Evolutionary conservation across 2,329 filamentous ascomycete species (phyloP).

Genomic region (Aspergillus carbonarius): DNA sequence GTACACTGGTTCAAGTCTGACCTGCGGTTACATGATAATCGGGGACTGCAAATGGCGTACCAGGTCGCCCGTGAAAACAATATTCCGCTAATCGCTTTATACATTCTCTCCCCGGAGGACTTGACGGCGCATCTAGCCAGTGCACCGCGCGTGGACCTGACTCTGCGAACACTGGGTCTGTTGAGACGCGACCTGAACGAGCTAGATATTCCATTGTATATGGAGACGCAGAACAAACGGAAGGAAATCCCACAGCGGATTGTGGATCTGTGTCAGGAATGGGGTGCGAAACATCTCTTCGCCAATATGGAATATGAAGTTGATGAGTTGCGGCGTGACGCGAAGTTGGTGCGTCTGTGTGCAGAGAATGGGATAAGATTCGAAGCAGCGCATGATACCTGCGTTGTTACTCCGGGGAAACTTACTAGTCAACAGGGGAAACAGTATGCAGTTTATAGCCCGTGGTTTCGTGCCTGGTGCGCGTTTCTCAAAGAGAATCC

Average conservation of each 20-base stretch:
- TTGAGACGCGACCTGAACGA: conserved; percentile 66
- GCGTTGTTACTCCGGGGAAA: conserved; percentile 72
- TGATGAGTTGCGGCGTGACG: conserved; percentile 80
- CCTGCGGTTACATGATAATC: conserved; percentile 72
- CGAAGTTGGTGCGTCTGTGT: conserved; percentile 61
- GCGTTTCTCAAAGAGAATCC: conserved; percentile 68
- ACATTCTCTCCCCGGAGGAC: conserved; percentile 79
- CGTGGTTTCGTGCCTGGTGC: conserved; percentile 78
- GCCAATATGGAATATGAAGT: conserved; percentile 91
- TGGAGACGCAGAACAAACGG: conserved; percentile 69
- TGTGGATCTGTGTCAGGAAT: conserved; percentile 64
- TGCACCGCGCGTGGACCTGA: conserved; percentile 75
- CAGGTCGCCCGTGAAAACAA: conserved; percentile 64
- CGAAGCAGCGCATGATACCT: conserved; percentile 75
- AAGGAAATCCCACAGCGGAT: conserved; percentile 62
- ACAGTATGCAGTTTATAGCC: conserved; percentile 80
- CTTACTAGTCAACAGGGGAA: conserved; percentile 67
- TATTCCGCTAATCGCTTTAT: conserved; percentile 72
- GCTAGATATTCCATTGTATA: conserved; percentile 73
- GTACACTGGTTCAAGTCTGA: conserved; percentile 93
- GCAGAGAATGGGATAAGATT: conserved; percentile 66
- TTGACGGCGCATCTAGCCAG: conserved; percentile 76
- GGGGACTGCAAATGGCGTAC: conserved; percentile 65
- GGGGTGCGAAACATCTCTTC: conserved; percentile 73
- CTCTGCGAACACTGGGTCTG: conserved; percentile 67